A percentile compares a stretch with the other conserved stretches of the same genome.
Evolutionary conservation across 257 asterid species (phyloP).

Genomic region (Nicotiana otophora): DNA sequence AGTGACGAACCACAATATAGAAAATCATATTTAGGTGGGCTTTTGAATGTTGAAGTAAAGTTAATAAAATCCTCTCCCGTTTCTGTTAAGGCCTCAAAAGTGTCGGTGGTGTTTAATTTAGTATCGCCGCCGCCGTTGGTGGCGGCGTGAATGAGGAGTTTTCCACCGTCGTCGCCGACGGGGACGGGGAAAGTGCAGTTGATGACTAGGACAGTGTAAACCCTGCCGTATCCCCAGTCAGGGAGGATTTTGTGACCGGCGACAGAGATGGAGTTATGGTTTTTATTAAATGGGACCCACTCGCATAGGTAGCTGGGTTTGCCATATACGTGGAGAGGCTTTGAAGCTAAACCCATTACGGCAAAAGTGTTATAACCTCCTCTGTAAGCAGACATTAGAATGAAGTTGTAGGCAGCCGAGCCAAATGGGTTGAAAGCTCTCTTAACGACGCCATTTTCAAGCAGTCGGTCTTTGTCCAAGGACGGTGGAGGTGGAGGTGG

Average conservation of each 20-base stretch:
- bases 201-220: constrained; percentile 69
- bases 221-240: constrained; percentile 82
- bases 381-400: constrained; percentile 49
- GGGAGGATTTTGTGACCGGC: constrained; percentile 38
- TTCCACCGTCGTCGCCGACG: constrained; percentile 39
- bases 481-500: constrained; percentile 8
- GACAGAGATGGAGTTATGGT: constrained; percentile 3
- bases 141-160: constrained; percentile 43
- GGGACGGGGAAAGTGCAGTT: constrained; percentile 56
- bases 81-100: constrained; percentile 41
- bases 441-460: constrained; percentile 27
- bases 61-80: constrained; percentile 23
- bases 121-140: constrained; percentile 41
- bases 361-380: constrained; percentile 48
- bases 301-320: constrained; percentile 37
- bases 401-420: constrained; percentile 39
- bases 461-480: constrained; percentile 1
- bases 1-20: too few relatives aligned
- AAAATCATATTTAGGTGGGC: too few relatives aligned
- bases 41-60: too few relatives aligned
- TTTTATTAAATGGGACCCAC: constrained; percentile 24
- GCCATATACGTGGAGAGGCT: constrained; percentile 42
- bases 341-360: constrained; percentile 38
- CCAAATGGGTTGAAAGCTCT: constrained; percentile 43
- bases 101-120: constrained; percentile 38